Evolutionary conservation across 805 yeast species (phyloP), one percentile per base, ranked within the genome.

Genomic region (Barnettozyma pratensis): DNA sequence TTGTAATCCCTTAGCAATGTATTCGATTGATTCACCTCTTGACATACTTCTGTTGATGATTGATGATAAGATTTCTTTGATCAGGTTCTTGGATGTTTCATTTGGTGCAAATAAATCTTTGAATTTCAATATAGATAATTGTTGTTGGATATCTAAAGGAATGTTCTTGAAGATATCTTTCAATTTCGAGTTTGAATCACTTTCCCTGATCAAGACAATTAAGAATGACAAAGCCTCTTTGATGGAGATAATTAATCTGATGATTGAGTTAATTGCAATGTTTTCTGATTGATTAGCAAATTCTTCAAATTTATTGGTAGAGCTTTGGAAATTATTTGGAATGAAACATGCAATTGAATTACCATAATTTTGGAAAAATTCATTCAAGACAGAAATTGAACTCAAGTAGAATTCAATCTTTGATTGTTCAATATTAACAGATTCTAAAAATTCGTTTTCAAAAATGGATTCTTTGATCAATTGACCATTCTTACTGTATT

Each of bases 171-270:
- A 79, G 29, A 89, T 78, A 39, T 82, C 88, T 49, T 76, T 79
- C 51, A 87, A 58, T 29, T 45, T 46, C 7, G 40, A 37, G 29
- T 51, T 54, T 35, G 53, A 57, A 44, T 67, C 79, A 68, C 67
- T 76, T 61, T 90, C 96, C 56, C 89, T 95, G 52, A 83, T 74
- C 49, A 94, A 71, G 7, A 92, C 86, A 67, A 85, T 78, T 53
- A 94, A 71, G 63, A 94, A 94, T 2, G 97, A 89, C 32, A 92
- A 72, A 0, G 96, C 96, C 67, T 94, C 98, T 57, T 88, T 87
- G 66, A 89, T 81, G 6, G 88, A 81, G 47, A 78, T 80, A 48
- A 91, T 75, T 8, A 91, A 77, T 58, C 86, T 83, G 41, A 87
- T 73, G 37, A 94, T 69, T 0, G 97, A 81, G 29, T 83, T 81